Conservation (phyloP, 768 basidiomycete species). For the Kwoniella sp. region DNA sequence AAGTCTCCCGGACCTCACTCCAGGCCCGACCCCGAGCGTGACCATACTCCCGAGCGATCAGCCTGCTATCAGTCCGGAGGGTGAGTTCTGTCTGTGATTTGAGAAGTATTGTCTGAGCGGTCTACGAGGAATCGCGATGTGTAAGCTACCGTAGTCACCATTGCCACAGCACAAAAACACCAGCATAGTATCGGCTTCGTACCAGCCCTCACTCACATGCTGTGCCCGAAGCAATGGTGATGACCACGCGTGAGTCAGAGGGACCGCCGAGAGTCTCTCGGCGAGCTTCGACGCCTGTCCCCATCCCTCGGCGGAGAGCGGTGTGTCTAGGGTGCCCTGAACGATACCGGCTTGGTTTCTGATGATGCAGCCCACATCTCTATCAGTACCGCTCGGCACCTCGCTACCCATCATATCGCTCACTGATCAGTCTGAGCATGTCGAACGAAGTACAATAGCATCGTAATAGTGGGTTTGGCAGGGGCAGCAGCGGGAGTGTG, state of each 20-base stretch:
- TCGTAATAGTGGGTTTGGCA: no score
- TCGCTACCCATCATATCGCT: not conserved
- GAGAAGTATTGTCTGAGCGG: no score
- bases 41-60: no score
- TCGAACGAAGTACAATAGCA: conserved; percentile 24
- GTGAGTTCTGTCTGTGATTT: no score
- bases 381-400: not conserved
- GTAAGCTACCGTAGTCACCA: no score
- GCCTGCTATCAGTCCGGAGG: no score
- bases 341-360: conserved; percentile 27
- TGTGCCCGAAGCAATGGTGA: conserved; percentile 69
- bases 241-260: conserved; percentile 56
- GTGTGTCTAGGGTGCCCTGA: conserved; percentile 23
- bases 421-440: conserved; percentile 19
- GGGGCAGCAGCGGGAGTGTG: no score
- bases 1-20: no score
- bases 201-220: conserved; percentile 54
- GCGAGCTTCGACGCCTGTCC: conserved; percentile 20
- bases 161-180: no score
- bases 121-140: no score
- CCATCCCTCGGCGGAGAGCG: conserved; percentile 12
- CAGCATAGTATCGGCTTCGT: no score
- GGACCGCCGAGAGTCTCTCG: conserved; percentile 16
- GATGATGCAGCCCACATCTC: not conserved
- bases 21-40: no score